These are phyloP conservation scores for Acarospora socialis DNA, from an alignment of 2,329 filamentous ascomycete species.

Conservation along the genomic window DNA sequence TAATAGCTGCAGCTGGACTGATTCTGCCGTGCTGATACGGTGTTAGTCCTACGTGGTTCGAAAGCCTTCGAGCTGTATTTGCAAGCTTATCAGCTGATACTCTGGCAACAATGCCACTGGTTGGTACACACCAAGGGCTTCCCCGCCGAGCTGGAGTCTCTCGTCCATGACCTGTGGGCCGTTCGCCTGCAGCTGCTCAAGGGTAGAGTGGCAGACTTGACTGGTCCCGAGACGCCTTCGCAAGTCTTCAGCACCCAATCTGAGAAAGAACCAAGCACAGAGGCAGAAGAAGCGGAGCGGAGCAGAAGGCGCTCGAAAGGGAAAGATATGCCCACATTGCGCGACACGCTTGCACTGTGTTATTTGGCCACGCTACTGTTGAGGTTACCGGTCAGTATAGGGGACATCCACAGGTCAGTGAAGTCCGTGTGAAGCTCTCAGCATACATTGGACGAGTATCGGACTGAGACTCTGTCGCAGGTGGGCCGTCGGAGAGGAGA, in stretches of 20 bases:
- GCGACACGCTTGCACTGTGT: constrained; percentile 63
- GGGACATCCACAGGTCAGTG: constrained; percentile 45
- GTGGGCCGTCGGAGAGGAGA: constrained; percentile 52
- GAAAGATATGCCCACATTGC: constrained; percentile 44
- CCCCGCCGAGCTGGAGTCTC: constrained; percentile 52
- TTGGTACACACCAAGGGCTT: constrained; percentile 53
- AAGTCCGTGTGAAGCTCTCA: background rate
- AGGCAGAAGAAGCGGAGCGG: constrained; percentile 22
- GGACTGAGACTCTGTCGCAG: constrained; percentile 24
- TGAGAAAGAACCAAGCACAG: constrained; percentile 32
- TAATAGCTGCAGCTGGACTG: constrained; percentile 17
- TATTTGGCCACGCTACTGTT: constrained; percentile 68
- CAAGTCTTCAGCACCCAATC: constrained; percentile 47
- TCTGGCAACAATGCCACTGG: constrained; percentile 68
- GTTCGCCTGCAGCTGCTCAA: constrained; percentile 50
- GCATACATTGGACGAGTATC: background rate
- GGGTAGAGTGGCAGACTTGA: constrained; percentile 27
- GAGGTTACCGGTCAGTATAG: constrained; percentile 59
- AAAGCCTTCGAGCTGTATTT: constrained; percentile 66
- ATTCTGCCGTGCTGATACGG: constrained; percentile 33
- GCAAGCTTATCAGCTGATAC: constrained; percentile 67
- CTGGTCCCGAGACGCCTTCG: constrained; percentile 25
- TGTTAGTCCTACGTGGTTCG: constrained; percentile 41
- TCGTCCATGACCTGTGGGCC: constrained; percentile 76
- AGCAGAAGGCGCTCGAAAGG: constrained; percentile 18